Evolutionary conservation across 805 yeast species (phyloP).

Genomic region (Ogataea glucozyma): DNA sequence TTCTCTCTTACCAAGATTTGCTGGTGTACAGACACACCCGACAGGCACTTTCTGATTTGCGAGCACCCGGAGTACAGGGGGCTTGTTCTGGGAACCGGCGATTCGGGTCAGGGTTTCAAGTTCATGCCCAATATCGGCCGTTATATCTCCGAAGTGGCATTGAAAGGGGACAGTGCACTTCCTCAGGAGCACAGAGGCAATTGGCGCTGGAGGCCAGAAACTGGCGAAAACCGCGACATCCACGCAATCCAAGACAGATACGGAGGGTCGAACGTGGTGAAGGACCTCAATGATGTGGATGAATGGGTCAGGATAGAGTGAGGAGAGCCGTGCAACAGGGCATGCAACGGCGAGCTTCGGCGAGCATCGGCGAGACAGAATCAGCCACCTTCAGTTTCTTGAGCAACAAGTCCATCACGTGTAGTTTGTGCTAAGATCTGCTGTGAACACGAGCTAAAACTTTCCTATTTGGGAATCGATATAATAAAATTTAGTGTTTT

Average conservation of each 20-base stretch:
- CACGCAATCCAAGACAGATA: constrained; percentile 21
- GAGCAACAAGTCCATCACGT: no score
- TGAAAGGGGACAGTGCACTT: constrained; percentile 32
- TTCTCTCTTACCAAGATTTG: constrained; percentile 38
- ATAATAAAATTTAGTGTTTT: no score
- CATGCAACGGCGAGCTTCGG: no score
- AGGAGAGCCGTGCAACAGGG: no score
- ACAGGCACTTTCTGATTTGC: constrained; percentile 41
- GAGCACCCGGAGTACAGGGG: constrained; percentile 35
- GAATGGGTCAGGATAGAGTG: not conserved
- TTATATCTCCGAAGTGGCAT: constrained; percentile 36
- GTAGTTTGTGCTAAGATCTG: no score
- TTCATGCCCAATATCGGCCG: constrained; percentile 46
- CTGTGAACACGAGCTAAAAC: no score
- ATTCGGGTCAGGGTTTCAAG: constrained; percentile 48
- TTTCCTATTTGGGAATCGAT: no score
- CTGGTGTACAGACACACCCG: constrained; percentile 42
- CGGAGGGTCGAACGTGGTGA: constrained; percentile 23
- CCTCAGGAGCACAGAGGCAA: constrained; percentile 26
- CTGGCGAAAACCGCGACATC: constrained; percentile 35
- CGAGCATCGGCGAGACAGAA: no score
- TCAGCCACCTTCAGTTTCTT: no score
- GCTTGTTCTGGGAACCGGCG: constrained; percentile 45
- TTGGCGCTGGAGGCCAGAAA: constrained; percentile 41
- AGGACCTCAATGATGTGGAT: constrained; percentile 20